Evolutionary conservation across 768 basidiomycete genomes (phyloP).

Genomic region (Pilatotrama ljubarskyi): DNA sequence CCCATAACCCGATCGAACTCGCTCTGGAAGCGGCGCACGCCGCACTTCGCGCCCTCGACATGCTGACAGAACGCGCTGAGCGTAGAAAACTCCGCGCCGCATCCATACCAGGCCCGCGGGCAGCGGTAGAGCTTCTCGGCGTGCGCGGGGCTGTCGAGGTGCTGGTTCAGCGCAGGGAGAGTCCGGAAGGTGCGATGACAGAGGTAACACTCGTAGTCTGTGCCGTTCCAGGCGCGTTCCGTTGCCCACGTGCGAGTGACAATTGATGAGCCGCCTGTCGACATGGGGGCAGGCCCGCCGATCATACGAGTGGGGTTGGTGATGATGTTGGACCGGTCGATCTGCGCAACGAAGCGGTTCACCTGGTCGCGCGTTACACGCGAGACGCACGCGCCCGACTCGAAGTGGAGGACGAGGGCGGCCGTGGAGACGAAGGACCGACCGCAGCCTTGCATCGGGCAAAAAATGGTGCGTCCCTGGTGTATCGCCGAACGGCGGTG

Average conservation of each 20-base stretch:
- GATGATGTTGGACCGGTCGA: constrained; percentile 51
- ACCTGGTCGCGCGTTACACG: constrained; percentile 42
- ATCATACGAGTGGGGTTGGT: constrained; percentile 58
- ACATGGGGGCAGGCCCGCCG: constrained; percentile 30
- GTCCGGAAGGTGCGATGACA: constrained; percentile 47
- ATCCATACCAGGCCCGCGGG: constrained; percentile 41
- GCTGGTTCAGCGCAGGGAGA: constrained; percentile 54
- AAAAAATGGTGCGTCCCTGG: constrained; percentile 36
- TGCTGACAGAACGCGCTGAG: constrained; percentile 65
- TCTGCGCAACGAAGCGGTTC: constrained; percentile 41
- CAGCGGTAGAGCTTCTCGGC: constrained; percentile 55
- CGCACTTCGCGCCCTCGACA: constrained; percentile 64
- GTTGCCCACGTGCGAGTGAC: constrained; percentile 42
- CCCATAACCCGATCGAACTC: constrained; percentile 42
- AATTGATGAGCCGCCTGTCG: not conserved
- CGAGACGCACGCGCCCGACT: constrained; percentile 57
- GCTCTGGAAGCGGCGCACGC: constrained; percentile 47
- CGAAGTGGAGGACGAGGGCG: constrained; percentile 63
- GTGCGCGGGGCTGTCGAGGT: constrained; percentile 64
- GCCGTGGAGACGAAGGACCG: constrained; percentile 50
- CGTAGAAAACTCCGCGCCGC: constrained; percentile 44
- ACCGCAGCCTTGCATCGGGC: constrained; percentile 45
- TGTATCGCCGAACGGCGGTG: constrained; percentile 60
- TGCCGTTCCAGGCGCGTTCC: constrained; percentile 42
- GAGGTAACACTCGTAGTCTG: constrained; percentile 61